These are phyloP conservation scores for Fusarium clavum DNA, from an alignment of 2,329 filamentous ascomycete genomes.

Conservation along the genomic window DNA sequence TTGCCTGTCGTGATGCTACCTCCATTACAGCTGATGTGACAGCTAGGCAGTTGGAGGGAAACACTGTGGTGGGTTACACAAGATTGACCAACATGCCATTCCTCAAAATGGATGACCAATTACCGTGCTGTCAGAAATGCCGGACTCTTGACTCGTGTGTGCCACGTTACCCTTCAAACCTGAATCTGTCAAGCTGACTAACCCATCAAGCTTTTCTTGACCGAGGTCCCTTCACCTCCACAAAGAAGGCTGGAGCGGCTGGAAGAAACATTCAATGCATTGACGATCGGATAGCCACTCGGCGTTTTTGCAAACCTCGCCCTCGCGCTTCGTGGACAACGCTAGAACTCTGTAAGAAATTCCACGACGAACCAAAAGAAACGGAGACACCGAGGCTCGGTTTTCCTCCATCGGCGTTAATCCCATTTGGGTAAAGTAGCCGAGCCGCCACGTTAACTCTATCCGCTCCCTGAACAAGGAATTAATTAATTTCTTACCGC, in stretches of 20 bases:
- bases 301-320: slow-evolving; percentile 16
- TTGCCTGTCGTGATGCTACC: too few relatives aligned
- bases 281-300: slow-evolving; percentile 7
- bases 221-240: background rate
- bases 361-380: slow-evolving; percentile 24
- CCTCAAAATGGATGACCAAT: background rate
- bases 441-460: slow-evolving; percentile 1
- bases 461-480: background rate
- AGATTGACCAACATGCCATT: background rate
- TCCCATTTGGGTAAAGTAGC: slow-evolving; percentile 2
- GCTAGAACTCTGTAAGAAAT: slow-evolving; percentile 27
- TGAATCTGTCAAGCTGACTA: background rate
- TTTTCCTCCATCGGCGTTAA: background rate
- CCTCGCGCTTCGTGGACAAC: background rate
- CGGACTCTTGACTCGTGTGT: background rate
- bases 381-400: slow-evolving; percentile 16
- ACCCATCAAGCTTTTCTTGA: background rate
- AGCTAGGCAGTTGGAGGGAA: background rate
- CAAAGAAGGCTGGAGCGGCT: background rate
- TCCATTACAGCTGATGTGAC: accelerated
- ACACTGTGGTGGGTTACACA: background rate
- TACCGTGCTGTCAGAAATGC: background rate
- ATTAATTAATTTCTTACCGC: background rate
- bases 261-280: background rate
- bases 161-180: background rate